phyloP scores from a whole-genome alignment of 495 filamentous ascomycete species.

The Aspergillus campestris region DNA sequence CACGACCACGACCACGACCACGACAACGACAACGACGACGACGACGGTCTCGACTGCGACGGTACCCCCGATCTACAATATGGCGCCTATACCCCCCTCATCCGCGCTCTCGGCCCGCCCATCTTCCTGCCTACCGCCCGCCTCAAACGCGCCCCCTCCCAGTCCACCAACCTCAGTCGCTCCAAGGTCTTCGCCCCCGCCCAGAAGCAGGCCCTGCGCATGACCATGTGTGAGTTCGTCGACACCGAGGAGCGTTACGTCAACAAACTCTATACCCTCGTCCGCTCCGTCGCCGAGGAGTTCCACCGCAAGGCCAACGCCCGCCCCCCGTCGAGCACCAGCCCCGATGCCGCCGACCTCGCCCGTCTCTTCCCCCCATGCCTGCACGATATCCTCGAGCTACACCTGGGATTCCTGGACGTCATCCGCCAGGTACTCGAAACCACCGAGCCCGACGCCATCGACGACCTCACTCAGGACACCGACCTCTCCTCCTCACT shows the following conservation, averaged over 20 bases:
- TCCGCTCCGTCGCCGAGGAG: constrained; percentile 65
- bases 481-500: constrained; percentile 37
- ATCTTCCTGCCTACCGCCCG: constrained; percentile 84
- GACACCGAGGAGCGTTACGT: constrained; percentile 95
- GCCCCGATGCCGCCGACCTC: constrained; percentile 63
- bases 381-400: constrained; percentile 63
- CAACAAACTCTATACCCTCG: constrained; percentile 69
- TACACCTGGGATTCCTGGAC: constrained; percentile 70
- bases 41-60: constrained; percentile 33
- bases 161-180: constrained; percentile 66
- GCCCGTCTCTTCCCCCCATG: constrained; percentile 73
- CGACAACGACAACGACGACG: constrained; percentile 28
- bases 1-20: constrained; percentile 19
- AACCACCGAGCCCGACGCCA: constrained; percentile 72
- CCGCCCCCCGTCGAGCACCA: constrained; percentile 51
- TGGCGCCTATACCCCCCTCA: constrained; percentile 61
- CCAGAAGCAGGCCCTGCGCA: constrained; percentile 74
- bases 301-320: constrained; percentile 59
- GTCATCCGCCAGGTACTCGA: constrained; percentile 69
- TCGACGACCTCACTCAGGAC: constrained; percentile 52
- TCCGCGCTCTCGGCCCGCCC: constrained; percentile 70
- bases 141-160: constrained; percentile 78
- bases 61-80: constrained; percentile 58
- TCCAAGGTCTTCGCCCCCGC: constrained; percentile 65
- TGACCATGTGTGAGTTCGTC: constrained; percentile 84